Evolutionary conservation across 1,139 yeast species (phyloP).

Genomic region (Hyphopichia wangnamkhiaoensis): DNA sequence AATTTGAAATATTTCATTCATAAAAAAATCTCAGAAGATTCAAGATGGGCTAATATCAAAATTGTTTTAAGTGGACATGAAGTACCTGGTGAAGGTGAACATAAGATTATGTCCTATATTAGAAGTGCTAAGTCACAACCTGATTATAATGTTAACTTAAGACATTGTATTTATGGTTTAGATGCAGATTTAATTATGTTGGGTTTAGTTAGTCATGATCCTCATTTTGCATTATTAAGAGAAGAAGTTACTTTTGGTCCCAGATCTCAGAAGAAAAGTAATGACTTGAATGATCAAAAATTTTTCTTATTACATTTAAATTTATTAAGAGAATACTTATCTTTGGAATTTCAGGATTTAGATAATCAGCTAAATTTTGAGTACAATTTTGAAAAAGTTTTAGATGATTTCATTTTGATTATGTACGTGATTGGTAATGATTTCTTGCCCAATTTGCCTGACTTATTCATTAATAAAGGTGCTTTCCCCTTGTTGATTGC

Average conservation of each 20-base stretch:
- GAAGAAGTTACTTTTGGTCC: conserved; percentile 95
- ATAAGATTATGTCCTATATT: conserved; percentile 93
- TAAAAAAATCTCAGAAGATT: conserved; percentile 84
- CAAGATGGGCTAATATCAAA: conserved; percentile 86
- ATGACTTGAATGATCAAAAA: conserved; percentile 72
- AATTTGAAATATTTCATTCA: conserved; percentile 89
- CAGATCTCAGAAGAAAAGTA: conserved; percentile 40
- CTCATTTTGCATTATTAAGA: conserved; percentile 90
- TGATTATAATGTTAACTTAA: conserved; percentile 76
- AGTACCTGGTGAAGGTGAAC: conserved; percentile 99
- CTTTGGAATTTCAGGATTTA: conserved; percentile 78
- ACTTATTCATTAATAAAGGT: conserved; percentile 88
- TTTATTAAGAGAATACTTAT: conserved; percentile 85
- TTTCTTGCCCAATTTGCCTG: conserved; percentile 97
- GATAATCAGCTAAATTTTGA: conserved; percentile 63
- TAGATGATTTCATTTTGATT: conserved; percentile 91
- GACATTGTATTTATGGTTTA: conserved; percentile 95
- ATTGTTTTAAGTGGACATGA: conserved; percentile 92
- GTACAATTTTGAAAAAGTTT: conserved; percentile 81
- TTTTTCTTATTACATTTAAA: conserved; percentile 84
- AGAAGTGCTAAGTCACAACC: conserved; percentile 77
- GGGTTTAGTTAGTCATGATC: conserved; percentile 96
- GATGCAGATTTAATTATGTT: conserved; percentile 97
- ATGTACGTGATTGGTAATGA: conserved; percentile 97
- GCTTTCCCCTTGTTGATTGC: conserved; percentile 89